These are phyloP conservation scores for Endogone sp. DNA, from an alignment of 192 early-diverging fungal species.

Conservation along the genomic window DNA sequence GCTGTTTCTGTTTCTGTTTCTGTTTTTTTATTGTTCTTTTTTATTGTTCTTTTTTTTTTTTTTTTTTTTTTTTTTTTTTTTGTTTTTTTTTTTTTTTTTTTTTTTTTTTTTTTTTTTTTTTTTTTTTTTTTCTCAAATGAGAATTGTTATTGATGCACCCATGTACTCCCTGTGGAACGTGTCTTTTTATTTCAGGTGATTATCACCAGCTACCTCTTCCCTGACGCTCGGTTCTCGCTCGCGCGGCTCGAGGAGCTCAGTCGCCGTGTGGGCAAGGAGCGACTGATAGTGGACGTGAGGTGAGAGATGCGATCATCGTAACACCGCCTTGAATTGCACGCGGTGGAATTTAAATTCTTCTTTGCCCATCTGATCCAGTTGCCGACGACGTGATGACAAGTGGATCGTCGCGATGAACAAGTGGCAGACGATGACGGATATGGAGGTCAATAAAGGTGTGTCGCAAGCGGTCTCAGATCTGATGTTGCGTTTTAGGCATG, in stretches of 20 bases:
- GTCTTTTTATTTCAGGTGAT: constrained; percentile 61
- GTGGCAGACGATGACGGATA: constrained; percentile 95
- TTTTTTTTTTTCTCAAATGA: too few species aligned
- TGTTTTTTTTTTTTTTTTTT: neutral
- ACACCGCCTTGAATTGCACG: too few species aligned
- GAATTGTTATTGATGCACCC: too few species aligned
- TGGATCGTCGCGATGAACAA: constrained; percentile 99
- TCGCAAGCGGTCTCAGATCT: too few species aligned
- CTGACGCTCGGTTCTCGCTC: constrained; percentile 62
- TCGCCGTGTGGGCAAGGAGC: constrained; percentile 60
- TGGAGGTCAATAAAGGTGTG: constrained; percentile 67
- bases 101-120: too few species aligned
- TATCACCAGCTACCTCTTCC: constrained; percentile 95
- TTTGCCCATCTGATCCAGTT: constrained; percentile 42
- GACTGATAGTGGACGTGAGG: constrained; percentile 79
- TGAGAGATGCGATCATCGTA: constrained; percentile 21
- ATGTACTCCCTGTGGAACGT: neutral
- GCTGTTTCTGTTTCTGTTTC: neutral
- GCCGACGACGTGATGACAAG: constrained; percentile 56
- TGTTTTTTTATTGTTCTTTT: neutral
- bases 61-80: neutral
- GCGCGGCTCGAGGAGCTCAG: constrained; percentile 57
- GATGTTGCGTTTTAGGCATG: neutral
- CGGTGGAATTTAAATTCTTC: too few species aligned
- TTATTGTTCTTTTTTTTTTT: neutral